Conservation (phyloP, 2,329 filamentous ascomycete species). For the Exophiala viscosa region DNA sequence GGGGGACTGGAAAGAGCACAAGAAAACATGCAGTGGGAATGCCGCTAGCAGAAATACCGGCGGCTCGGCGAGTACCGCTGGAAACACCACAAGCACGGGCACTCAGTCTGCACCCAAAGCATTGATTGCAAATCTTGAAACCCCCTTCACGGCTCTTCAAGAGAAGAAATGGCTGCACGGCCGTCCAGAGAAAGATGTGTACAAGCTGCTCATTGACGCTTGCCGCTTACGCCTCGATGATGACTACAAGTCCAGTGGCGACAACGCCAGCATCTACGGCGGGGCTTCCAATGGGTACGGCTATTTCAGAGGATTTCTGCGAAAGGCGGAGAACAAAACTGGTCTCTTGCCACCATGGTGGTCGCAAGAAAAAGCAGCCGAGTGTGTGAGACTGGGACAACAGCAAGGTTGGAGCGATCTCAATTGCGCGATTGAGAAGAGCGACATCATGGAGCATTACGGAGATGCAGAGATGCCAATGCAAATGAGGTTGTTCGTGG, state of each 20-base stretch:
- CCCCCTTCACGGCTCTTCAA: slow-evolving; percentile 43
- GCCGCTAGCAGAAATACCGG: slow-evolving; percentile 1
- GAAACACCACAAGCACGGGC: slow-evolving; percentile 23
- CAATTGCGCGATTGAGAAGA: slow-evolving; percentile 9
- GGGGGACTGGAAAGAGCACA: slow-evolving; percentile 50
- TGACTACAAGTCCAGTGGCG: slow-evolving; percentile 31
- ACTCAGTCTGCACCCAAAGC: slow-evolving; percentile 7
- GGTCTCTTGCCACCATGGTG: slow-evolving; percentile 44
- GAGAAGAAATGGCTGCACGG: slow-evolving; percentile 43
- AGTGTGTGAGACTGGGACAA: slow-evolving; percentile 39
- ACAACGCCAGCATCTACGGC: slow-evolving; percentile 33
- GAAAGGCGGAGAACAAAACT: not conserved
- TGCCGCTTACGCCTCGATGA: slow-evolving; percentile 50
- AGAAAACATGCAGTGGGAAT: slow-evolving; percentile 25
- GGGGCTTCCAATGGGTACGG: slow-evolving; percentile 12
- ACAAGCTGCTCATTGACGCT: slow-evolving; percentile 45
- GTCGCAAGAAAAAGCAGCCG: slow-evolving; percentile 35
- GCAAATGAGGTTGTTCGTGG: slow-evolving; percentile 51
- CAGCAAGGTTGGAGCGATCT: not conserved
- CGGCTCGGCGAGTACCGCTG: slow-evolving; percentile 32
- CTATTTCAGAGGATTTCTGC: slow-evolving; percentile 7
- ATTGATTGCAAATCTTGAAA: slow-evolving; percentile 31
- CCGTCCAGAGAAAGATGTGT: slow-evolving; percentile 45
- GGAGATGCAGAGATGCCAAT: slow-evolving; percentile 45
- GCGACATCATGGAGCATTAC: slow-evolving; percentile 41